Base-by-base conservation (phyloP, 179 eudicot genomes). In the Silene coronaria region DNA sequence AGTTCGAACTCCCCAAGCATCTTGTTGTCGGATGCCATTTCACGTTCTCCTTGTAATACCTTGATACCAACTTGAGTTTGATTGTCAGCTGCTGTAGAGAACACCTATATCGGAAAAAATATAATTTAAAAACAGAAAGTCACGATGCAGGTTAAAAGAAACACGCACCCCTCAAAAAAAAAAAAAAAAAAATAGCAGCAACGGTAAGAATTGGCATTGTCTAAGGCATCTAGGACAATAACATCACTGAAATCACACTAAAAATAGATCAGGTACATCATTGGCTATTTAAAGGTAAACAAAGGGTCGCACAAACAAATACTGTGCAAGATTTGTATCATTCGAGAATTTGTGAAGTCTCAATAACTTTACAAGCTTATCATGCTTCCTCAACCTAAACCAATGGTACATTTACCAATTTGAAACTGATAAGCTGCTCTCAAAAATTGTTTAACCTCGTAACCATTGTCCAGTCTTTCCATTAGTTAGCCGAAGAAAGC, bases 11-110 rank as follows among this genome's bases (percentile, higher is more conserved):
- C 97, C 1, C 97, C 97, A 0, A 92, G 79, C 36, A 85, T 58
- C 78, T 92, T 92, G 88, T 92, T 92, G 85, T 92, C 93, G 0
- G 91, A 17, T 9, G 97, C 97, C 93, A 92, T 91, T 76, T 92
- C 97, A 71, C 97, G 93, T 66, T 92, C 97, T 19, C 97, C 97
- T 81, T 92, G 97, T 5, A 92, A 53, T 1, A 92, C 97, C 78
- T 89, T 89, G 59, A 92, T 89, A 3, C 97, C 97, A 16, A 92
- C 97, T 59, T 92, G 97, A 66, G 91, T 89, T 77, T 90, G 97
- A 82, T 91, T 91, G 82, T 91, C 97, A 19, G 97, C 93, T 7
- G 97, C 97, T 6, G 97, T 92, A 11, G 97, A 92, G 77, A 92
- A 92, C 42, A 87, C 90, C 97, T 92, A 84, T 26, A 79, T n/a